Evolutionary conservation across 352 stramenopile species (phyloP), one percentile per base, ranked within the genome.

Genomic region (Globisporangium solare): DNA sequence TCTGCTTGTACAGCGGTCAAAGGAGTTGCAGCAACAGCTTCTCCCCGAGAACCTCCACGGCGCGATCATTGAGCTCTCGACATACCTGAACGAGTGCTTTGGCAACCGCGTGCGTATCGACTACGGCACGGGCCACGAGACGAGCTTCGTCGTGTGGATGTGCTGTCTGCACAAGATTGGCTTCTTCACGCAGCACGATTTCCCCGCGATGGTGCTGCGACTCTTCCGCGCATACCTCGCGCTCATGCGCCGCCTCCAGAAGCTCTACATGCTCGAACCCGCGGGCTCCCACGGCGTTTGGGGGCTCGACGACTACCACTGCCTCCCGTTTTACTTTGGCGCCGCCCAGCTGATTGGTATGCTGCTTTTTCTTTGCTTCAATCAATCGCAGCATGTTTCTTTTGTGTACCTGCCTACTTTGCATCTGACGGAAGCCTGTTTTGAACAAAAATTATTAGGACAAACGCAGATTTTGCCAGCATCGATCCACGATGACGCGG

Each of bases 271-370:
- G 83, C 81, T 99, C 11, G 97, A 99, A 75, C 97, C 97, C 10
- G 97, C 97, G 20, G 97, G 97, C n/a, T 98, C 86, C 20, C 97
- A 99, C 70, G 97, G 97, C 37, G 96, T 99, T 22, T 99, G 97
- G 97, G 96, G 94, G 21, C 80, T 99, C 42, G 97, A 99, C 67
- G 97, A 99, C 77, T 99, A 99, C 73, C 96, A 99, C 62, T 99
- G 97, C 66, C 76, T 99, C 32, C 88, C 94, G 1, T 99, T 99
- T 71, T 97, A 98, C 70, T 98, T 99, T 83, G 97, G 97, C 47
- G 89, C 96, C 21, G 90, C 95, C 54, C 96, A 99, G 67, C 80
- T 99, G 15, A 89, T 92, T 21, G 83, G 78, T 73, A 65, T 7
- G 59, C 47, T 35, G 27, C 27, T 6, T 10, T 35, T 35, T 3